phyloP scores from a whole-genome alignment of 1,284 basidiomycete species.

The Thecaphora thlaspeos region DNA sequence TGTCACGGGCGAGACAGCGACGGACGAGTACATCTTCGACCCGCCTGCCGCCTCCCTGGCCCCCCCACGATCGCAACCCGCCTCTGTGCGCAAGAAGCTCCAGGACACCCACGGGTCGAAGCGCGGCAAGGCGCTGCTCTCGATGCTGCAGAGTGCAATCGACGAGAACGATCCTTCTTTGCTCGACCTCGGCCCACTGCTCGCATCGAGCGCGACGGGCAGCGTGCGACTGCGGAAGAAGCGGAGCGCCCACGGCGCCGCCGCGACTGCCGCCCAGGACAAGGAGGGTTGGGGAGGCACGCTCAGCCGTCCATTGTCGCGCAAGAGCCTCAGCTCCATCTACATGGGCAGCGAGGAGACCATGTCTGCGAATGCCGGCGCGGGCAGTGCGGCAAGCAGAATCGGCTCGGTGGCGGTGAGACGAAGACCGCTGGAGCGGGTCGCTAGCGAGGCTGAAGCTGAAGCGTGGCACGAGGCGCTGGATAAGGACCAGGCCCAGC shows the following conservation, averaged over 20 bases:
- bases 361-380: neutral
- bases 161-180: conserved; percentile 9
- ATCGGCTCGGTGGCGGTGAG: conserved; percentile 3
- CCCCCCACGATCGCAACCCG: neutral
- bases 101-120: conserved; percentile 33
- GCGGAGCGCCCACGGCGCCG: neutral
- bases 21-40: conserved; percentile 21
- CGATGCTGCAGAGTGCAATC: conserved; percentile 10
- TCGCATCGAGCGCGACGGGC: neutral
- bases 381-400: neutral
- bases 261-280: conserved; percentile 8
- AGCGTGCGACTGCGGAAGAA: conserved; percentile 14
- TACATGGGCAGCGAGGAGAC: conserved; percentile 5
- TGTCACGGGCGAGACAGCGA: neutral
- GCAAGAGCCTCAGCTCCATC: conserved; percentile 9
- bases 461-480: conserved; percentile 10
- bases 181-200: conserved; percentile 8
- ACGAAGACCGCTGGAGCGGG: conserved; percentile 14
- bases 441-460: conserved; percentile 20
- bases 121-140: conserved; percentile 29
- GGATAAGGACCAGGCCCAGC: conserved; percentile 3
- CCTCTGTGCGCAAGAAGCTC: conserved; percentile 11
- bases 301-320: conserved; percentile 14
- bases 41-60: conserved; percentile 1
- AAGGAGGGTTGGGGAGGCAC: conserved; percentile 40